These are phyloP conservation scores for Rubia yunnanensis DNA, from an alignment of 257 asterid species.

Conservation along the genomic window DNA sequence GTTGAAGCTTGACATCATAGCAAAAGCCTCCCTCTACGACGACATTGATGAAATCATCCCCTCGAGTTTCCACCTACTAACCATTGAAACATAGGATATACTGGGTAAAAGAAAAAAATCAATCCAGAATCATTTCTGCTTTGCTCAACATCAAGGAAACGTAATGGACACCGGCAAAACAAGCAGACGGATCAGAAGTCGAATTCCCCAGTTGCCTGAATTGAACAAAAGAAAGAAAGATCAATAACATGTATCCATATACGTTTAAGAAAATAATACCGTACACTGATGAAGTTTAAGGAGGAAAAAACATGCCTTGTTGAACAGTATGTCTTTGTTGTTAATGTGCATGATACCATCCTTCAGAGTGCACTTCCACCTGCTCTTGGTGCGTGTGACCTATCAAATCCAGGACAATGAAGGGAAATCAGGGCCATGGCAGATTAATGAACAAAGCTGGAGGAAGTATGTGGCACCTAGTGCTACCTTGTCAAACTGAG, in stretches of 20 bases:
- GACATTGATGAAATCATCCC: slow-evolving; percentile 6
- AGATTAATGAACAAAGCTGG: neutral
- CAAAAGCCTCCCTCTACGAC: slow-evolving; percentile 20
- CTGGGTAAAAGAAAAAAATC: slow-evolving; percentile 5
- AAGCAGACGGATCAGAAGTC: slow-evolving; percentile 52
- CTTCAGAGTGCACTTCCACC: slow-evolving; percentile 94
- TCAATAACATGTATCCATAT: neutral
- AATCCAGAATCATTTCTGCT: slow-evolving; percentile 14
- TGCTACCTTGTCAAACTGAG: slow-evolving; percentile 96
- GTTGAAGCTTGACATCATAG: slow-evolving; percentile 7
- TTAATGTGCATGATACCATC: slow-evolving; percentile 97
- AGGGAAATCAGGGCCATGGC: neutral
- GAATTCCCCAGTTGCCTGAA: slow-evolving; percentile 80
- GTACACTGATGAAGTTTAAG: neutral
- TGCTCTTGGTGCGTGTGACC: slow-evolving; percentile 98
- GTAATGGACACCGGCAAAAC: neutral
- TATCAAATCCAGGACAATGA: slow-evolving; percentile 15
- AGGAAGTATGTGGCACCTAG: neutral
- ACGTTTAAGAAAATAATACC: neutral
- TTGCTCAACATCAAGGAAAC: neutral
- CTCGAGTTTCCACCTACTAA: slow-evolving; percentile 18
- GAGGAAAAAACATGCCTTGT: slow-evolving; percentile 26
- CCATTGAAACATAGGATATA: slow-evolving; percentile 22
- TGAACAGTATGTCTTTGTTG: slow-evolving; percentile 77
- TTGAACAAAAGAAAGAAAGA: neutral